phyloP scores from a whole-genome alignment of 2,329 filamentous ascomycete species.

The Cercospora zeae-maydis region DNA sequence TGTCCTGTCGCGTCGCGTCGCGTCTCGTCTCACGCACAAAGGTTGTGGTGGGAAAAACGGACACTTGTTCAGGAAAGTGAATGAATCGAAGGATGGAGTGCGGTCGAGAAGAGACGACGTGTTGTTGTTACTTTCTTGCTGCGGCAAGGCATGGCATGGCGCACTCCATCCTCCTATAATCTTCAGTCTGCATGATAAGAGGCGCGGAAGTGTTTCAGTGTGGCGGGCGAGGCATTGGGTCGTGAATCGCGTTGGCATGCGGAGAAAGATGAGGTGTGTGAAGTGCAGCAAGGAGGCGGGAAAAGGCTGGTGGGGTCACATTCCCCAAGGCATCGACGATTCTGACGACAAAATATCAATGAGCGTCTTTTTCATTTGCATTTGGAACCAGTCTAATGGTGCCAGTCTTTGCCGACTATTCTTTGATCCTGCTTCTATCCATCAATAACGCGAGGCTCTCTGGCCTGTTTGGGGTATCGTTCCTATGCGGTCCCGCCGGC shows the following conservation, averaged over 20 bases:
- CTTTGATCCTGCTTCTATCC: conserved; percentile 1
- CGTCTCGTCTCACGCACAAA: no score
- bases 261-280: background rate
- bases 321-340: background rate
- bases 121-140: no score
- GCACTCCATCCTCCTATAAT: background rate
- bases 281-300: background rate
- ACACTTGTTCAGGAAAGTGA: no score
- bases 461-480: conserved; percentile 12
- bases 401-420: background rate
- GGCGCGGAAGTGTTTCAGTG: background rate
- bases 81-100: no score
- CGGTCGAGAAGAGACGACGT: no score
- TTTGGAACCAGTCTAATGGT: background rate
- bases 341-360: background rate
- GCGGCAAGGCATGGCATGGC: background rate
- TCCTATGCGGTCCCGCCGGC: conserved; percentile 3
- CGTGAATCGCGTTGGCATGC: background rate
- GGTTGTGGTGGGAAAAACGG: no score
- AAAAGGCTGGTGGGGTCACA: background rate
- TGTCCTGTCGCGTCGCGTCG: no score
- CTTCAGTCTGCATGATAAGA: background rate
- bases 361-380: background rate
- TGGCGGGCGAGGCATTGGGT: background rate
- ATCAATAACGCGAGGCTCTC: conserved; percentile 11